phyloP scores from a whole-genome alignment of 345 rosid genomes.

The Gossypium bickii region DNA sequence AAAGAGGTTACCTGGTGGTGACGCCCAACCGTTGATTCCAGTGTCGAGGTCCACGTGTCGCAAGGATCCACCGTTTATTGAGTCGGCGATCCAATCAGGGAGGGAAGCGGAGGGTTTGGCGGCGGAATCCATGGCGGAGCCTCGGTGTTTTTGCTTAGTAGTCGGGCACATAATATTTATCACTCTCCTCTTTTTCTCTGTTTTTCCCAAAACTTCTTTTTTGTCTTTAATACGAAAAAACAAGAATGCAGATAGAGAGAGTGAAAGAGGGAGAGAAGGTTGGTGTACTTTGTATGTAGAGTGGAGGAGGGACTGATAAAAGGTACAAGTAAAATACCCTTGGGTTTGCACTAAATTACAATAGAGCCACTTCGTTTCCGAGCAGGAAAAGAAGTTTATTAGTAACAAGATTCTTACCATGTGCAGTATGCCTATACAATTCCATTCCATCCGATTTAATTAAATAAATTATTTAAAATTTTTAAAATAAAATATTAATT shows the following conservation, averaged over 20 bases:
- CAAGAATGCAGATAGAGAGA: too few relatives aligned
- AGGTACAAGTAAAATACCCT: slow-evolving; percentile 8
- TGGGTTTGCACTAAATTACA: slow-evolving; percentile 18
- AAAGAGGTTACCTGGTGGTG: slow-evolving; percentile 83
- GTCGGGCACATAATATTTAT: slow-evolving; percentile 44
- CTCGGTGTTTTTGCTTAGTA: slow-evolving; percentile 42
- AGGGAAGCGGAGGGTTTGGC: slow-evolving; percentile 17
- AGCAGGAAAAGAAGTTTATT: too few relatives aligned
- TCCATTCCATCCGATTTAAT: too few relatives aligned
- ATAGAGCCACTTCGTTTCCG: neutral
- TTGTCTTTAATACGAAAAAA: neutral
- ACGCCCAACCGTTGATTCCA: slow-evolving; percentile 87
- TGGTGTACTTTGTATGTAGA: neutral
- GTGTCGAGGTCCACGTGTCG: slow-evolving; percentile 65
- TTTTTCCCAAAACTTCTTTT: neutral
- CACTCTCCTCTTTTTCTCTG: neutral
- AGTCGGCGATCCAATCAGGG: slow-evolving; percentile 59
- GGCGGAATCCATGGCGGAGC: slow-evolving; percentile 31
- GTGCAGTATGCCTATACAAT: too few relatives aligned
- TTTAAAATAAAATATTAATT: too few relatives aligned
- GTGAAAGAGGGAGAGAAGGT: neutral
- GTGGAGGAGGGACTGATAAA: slow-evolving; percentile 1
- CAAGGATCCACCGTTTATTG: slow-evolving; percentile 75
- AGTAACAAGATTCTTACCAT: too few relatives aligned
- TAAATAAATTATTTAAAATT: too few relatives aligned